Percentiles rank a stretch among this genome's conserved stretches.
Evolutionary conservation across 2,329 filamentous ascomycete genomes (phyloP).

Genomic region (Scortechinia acanthostroma): DNA sequence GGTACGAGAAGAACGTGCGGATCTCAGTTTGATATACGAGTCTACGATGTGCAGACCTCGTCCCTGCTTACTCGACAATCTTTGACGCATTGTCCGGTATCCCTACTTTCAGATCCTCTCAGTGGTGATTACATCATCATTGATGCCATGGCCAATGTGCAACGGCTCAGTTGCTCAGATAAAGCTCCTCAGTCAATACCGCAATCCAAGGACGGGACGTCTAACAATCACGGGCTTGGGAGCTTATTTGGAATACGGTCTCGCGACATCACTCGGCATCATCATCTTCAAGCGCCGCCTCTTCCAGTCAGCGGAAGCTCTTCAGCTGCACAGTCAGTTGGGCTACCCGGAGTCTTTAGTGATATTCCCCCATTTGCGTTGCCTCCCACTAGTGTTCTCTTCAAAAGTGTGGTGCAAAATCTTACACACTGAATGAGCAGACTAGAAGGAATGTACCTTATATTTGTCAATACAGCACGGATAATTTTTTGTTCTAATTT

Average conservation of each 20-base stretch:
- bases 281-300: too few relatives aligned
- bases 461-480: too few relatives aligned
- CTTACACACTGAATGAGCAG: not conserved
- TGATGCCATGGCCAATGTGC: slow-evolving; percentile 37
- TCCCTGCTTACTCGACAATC: not conserved
- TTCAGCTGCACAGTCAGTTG: not conserved
- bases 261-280: too few relatives aligned
- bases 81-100: slow-evolving; percentile 17
- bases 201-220: not conserved
- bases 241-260: not conserved
- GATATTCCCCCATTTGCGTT: not conserved
- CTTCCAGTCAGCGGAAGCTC: not conserved
- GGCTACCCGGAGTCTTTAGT: not conserved
- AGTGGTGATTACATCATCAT: slow-evolving; percentile 40
- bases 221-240: not conserved
- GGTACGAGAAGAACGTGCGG: not conserved
- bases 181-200: not conserved
- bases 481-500: too few relatives aligned
- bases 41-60: not conserved
- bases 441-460: too few relatives aligned
- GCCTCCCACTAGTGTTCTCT: not conserved
- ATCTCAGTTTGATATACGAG: not conserved
- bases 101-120: slow-evolving; percentile 31
- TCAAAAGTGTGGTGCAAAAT: not conserved
- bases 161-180: slow-evolving; percentile 7